phyloP scores from a whole-genome alignment of 75 land plant genomes.

The Picea glauca region DNA sequence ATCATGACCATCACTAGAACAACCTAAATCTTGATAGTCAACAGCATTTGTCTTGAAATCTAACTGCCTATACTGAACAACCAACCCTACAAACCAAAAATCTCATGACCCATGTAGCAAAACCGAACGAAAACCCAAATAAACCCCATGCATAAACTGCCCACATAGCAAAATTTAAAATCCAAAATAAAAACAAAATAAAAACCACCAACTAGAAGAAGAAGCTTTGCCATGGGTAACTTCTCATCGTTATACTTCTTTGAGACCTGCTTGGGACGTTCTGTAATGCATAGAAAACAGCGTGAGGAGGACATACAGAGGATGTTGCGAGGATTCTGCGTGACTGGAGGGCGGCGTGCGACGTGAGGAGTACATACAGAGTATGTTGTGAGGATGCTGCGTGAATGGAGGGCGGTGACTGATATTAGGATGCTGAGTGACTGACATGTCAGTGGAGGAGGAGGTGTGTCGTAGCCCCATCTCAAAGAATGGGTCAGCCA shows the following conservation, averaged over 20 bases:
- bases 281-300: slow-evolving; percentile 23
- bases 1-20: background rate
- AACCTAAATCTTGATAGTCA: background rate
- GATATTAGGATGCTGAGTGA: no score
- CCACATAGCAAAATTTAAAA: background rate
- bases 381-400: no score
- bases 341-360: no score
- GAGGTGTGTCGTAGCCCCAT: no score
- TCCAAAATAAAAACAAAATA: slow-evolving; percentile 2
- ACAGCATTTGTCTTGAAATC: background rate
- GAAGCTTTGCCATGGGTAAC: slow-evolving; percentile 37
- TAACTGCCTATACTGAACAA: background rate
- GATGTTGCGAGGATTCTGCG: no score
- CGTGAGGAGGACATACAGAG: no score
- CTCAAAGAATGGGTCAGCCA: no score
- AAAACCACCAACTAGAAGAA: slow-evolving; percentile 36
- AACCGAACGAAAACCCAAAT: slow-evolving; percentile 1
- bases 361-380: no score
- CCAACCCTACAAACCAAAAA: background rate
- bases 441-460: no score
- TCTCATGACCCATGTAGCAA: background rate
- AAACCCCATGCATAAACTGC: background rate
- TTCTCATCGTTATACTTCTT: slow-evolving; percentile 42
- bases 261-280: slow-evolving; percentile 30
- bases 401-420: no score